A percentile compares a stretch with the other conserved stretches of the same genome.
phyloP scores from a whole-genome alignment of 257 asterid species.

The Cinchona pubescens region DNA sequence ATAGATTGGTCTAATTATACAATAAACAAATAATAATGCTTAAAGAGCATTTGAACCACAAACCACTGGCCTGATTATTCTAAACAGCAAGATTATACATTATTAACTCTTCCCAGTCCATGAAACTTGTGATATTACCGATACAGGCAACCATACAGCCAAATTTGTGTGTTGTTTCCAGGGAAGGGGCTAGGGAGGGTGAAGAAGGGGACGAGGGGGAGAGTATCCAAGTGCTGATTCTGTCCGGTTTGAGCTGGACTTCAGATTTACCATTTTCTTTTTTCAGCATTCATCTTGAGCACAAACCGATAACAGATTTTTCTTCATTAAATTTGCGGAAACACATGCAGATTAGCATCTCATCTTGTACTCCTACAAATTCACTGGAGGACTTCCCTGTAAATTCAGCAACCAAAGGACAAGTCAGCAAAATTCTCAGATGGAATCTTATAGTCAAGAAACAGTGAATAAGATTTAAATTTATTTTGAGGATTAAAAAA shows the following conservation, averaged over 20 bases:
- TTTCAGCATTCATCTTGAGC: conserved; percentile 1
- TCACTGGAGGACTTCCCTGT: conserved; percentile 81
- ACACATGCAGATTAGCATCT: background rate
- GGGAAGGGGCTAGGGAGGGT: background rate
- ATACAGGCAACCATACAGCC: background rate
- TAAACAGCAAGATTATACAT: background rate
- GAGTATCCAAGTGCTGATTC: background rate
- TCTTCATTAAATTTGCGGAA: background rate
- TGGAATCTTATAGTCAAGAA: background rate
- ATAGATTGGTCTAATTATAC: background rate
- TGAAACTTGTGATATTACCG: background rate
- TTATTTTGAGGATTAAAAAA: background rate
- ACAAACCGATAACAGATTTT: background rate
- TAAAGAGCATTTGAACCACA: conserved; percentile 4
- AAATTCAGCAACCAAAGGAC: conserved; percentile 4
- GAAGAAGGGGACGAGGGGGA: no score
- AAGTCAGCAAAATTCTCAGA: conserved; percentile 19
- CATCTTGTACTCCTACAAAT: conserved; percentile 41
- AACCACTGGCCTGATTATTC: background rate
- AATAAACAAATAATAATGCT: conserved; percentile 3
- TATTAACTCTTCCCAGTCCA: background rate
- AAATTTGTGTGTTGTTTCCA: background rate
- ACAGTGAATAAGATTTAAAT: background rate
- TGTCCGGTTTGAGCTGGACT: background rate
- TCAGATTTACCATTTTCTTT: background rate